phyloP scores from a whole-genome alignment of 257 asterid species.

The Solanum virginianum region DNA sequence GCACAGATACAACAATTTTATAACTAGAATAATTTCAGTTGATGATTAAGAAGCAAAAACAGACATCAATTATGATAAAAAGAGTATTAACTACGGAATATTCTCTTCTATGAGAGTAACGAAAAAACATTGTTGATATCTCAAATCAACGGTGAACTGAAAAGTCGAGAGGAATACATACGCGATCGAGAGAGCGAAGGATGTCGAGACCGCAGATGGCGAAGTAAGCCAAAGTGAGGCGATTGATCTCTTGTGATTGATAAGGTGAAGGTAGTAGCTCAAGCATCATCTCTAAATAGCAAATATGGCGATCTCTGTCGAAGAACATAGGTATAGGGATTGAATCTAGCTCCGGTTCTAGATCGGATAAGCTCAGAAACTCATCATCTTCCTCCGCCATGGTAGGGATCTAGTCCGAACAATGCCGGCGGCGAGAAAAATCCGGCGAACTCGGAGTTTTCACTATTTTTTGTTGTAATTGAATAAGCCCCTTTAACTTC shows the following conservation, averaged over 20 bases:
- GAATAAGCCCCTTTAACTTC: neutral
- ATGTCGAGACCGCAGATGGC: conserved; percentile 65
- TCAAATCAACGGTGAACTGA: neutral
- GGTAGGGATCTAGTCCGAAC: neutral
- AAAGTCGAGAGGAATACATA: conserved; percentile 11
- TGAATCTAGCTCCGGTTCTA: neutral
- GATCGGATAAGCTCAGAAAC: neutral
- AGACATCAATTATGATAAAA: neutral
- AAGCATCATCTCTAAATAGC: conserved; percentile 64
- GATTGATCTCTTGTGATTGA: conserved; percentile 79
- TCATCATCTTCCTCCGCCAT: conserved; percentile 13
- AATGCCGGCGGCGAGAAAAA: neutral
- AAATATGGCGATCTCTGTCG: conserved; percentile 67
- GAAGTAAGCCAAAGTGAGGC: conserved; percentile 81
- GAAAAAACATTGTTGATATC: neutral
- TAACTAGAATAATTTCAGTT: neutral
- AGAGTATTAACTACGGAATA: neutral
- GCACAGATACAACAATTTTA: neutral
- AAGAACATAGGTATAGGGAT: conserved; percentile 13
- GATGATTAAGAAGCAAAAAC: neutral
- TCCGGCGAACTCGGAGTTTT: neutral
- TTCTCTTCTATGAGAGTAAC: neutral
- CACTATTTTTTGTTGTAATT: neutral
- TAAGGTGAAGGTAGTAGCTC: conserved; percentile 55
- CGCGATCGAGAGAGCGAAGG: conserved; percentile 63